A percentile compares a stretch with the other conserved stretches of the same genome.
Evolutionary conservation across 768 basidiomycete genomes (phyloP).

Genomic region (Gloeopeniophorella convolvens): DNA sequence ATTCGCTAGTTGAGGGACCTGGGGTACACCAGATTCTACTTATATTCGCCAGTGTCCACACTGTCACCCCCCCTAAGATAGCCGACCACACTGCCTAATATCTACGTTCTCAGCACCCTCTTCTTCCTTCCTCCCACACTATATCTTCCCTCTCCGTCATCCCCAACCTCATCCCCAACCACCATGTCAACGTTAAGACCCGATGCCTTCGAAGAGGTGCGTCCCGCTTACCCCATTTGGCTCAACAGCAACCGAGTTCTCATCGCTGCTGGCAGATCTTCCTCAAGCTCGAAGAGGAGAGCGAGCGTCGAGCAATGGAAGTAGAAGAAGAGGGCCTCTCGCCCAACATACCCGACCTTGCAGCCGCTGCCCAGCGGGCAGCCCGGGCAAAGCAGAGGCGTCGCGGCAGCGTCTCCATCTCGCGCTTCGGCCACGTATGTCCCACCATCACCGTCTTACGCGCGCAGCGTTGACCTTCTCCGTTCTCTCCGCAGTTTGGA

Average conservation of each 20-base stretch:
- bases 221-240: background rate
- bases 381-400: conserved; percentile 27
- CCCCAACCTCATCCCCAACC: background rate
- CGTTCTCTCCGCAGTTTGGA: conserved; percentile 7
- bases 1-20: conserved; percentile 10
- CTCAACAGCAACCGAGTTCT: background rate
- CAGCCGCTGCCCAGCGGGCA: conserved; percentile 7
- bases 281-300: conserved; percentile 50
- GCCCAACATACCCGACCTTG: conserved; percentile 5
- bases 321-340: conserved; percentile 21
- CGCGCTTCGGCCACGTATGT: conserved; percentile 54
- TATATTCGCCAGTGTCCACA: conserved; percentile 10
- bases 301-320: conserved; percentile 41
- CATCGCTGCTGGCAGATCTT: conserved; percentile 39
- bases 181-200: conserved; percentile 12
- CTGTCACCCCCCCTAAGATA: too few species aligned
- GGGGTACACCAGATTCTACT: conserved; percentile 8
- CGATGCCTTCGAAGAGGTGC: conserved; percentile 20
- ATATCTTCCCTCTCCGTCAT: conserved; percentile 1
- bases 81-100: conserved; percentile 3
- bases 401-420: conserved; percentile 50
- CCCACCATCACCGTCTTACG: background rate
- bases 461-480: background rate
- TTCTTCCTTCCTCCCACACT: background rate
- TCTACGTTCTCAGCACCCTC: conserved; percentile 9